These are phyloP conservation scores for Mollisiaceae sp. DNA, from an alignment of 2,329 filamentous ascomycete genomes.

Conservation along the genomic window DNA sequence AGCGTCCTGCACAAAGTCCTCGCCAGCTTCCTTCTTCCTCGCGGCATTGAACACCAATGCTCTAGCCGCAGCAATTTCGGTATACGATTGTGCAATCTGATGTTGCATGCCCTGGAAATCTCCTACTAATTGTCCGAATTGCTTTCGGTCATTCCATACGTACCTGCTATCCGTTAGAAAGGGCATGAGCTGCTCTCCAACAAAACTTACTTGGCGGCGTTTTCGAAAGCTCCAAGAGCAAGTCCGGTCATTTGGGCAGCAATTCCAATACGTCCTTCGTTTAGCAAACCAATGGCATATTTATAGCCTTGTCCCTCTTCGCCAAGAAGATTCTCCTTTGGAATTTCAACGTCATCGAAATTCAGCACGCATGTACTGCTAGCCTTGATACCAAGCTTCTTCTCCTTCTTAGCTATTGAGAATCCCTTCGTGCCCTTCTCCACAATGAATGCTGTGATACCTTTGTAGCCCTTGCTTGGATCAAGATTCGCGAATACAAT, in stretches of 20 bases:
- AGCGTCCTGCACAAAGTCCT: conserved; percentile 93
- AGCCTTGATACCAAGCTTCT: conserved; percentile 96
- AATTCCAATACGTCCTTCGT: conserved; percentile 97
- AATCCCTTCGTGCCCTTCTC: conserved; percentile 91
- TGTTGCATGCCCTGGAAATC: conserved; percentile 99
- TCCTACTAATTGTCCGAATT: conserved; percentile 92
- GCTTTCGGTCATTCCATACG: conserved; percentile 97
- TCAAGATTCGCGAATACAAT: conserved; percentile 98
- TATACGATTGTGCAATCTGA: conserved; percentile 95
- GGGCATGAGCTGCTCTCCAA: no score
- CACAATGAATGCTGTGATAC: conserved; percentile 94
- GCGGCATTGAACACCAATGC: conserved; percentile 95
- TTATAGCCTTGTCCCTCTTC: conserved; percentile 94
- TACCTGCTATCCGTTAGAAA: conserved; percentile 58
- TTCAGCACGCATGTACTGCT: conserved; percentile 97
- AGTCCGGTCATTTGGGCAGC: conserved; percentile 98
- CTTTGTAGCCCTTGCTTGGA: conserved; percentile 91
- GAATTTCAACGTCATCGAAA: conserved; percentile 94
- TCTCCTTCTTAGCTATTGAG: conserved; percentile 98
- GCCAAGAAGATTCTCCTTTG: conserved; percentile 86
- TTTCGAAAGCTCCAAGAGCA: conserved; percentile 92
- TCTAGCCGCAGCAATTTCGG: conserved; percentile 88
- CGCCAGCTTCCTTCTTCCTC: conserved; percentile 95
- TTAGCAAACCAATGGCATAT: conserved; percentile 91
- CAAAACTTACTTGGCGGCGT: conserved; percentile 73